phyloP scores from a whole-genome alignment of 2,329 filamentous ascomycete species.

The Botrytis porri region DNA sequence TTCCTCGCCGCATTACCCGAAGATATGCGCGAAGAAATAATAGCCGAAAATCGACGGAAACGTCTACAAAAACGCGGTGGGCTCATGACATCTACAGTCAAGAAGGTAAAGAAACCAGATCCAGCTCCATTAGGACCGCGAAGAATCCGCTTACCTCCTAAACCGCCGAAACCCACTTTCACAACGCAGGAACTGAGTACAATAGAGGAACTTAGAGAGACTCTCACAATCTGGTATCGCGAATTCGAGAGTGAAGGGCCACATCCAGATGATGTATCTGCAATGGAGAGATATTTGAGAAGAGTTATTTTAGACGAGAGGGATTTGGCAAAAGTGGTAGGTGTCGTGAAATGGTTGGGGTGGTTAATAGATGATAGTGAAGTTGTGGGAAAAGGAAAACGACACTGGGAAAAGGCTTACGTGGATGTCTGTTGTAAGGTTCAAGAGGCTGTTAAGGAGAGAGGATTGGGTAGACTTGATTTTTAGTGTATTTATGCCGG shows the following conservation, averaged over 20 bases:
- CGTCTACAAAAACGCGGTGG: constrained; percentile 53
- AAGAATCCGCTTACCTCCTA: constrained; percentile 47
- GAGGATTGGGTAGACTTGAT: constrained; percentile 56
- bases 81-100: constrained; percentile 35
- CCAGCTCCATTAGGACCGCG: constrained; percentile 29
- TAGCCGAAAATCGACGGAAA: constrained; percentile 66
- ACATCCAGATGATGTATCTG: constrained; percentile 71
- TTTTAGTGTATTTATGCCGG: constrained; percentile 38
- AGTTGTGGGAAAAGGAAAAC: constrained; percentile 31
- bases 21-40: constrained; percentile 73
- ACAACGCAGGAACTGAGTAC: constrained; percentile 55
- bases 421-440: constrained; percentile 48
- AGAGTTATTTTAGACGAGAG: constrained; percentile 72
- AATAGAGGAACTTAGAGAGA: constrained; percentile 65
- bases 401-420: constrained; percentile 48
- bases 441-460: constrained; percentile 52
- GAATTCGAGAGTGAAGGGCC: constrained; percentile 73
- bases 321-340: constrained; percentile 72
- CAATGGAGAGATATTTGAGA: constrained; percentile 69
- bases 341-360: constrained; percentile 66
- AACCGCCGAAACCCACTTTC: constrained; percentile 56
- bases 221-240: constrained; percentile 72
- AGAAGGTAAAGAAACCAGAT: constrained; percentile 29
- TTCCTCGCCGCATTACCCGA: constrained; percentile 82
- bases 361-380: constrained; percentile 51